These are phyloP conservation scores for Trifolium subterraneum DNA, from an alignment of 306 rosid species.

Conservation along the genomic window DNA sequence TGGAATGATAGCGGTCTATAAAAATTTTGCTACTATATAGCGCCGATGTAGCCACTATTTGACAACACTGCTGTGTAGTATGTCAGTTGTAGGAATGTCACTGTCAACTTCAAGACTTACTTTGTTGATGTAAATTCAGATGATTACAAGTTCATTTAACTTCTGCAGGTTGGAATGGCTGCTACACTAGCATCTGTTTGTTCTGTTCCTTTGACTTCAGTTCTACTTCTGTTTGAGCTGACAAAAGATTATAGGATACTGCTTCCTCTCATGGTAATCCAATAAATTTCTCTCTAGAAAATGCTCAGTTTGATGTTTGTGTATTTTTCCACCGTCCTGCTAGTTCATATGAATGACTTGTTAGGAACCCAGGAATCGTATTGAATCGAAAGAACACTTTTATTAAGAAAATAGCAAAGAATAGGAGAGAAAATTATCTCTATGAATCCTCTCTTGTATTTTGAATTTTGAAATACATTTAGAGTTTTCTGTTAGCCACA, in stretches of 20 bases:
- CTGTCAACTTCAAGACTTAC: slow-evolving; percentile 15
- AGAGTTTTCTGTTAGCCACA: no score
- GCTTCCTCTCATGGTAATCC: slow-evolving; percentile 97
- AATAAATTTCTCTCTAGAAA: slow-evolving; percentile 7
- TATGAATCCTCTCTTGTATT: no score
- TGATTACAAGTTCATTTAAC: slow-evolving; percentile 37
- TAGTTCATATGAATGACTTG: slow-evolving; percentile 20
- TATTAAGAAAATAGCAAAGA: no score
- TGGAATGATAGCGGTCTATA: neutral
- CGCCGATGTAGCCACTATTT: neutral
- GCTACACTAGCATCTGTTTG: slow-evolving; percentile 98
- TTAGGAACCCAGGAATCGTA: no score
- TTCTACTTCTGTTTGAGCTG: slow-evolving; percentile 96
- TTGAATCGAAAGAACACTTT: no score
- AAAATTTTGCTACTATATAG: neutral
- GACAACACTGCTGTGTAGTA: neutral
- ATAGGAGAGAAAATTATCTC: no score
- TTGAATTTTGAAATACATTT: no score
- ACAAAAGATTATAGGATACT: slow-evolving; percentile 94
- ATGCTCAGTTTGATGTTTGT: slow-evolving; percentile 16
- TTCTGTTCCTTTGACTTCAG: slow-evolving; percentile 97
- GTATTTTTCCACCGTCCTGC: slow-evolving; percentile 24
- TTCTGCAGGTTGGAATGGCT: slow-evolving; percentile 96
- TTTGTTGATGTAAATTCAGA: slow-evolving; percentile 30
- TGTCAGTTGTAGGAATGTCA: slow-evolving; percentile 26